Base-by-base conservation (phyloP, 2,329 filamentous ascomycete genomes). In the Trichoderma koningiopsis region DNA sequence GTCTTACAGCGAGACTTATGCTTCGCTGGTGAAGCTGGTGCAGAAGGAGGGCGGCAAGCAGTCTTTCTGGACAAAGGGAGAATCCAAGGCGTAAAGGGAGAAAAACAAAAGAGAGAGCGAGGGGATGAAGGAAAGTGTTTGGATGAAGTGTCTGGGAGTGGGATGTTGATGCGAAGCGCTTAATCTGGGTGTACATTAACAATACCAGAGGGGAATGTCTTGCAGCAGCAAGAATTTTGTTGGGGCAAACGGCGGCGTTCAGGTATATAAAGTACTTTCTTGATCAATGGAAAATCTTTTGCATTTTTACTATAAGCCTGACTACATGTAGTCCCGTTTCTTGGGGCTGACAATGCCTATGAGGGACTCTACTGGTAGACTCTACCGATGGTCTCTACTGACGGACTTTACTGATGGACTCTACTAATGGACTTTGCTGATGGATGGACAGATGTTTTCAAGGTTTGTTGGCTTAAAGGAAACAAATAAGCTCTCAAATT, bases 31-130 rank as follows among this genome's bases (percentile, higher is more conserved):
- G 73, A 91, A 91, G 84, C 82, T 89, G 61, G 85, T 88, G 68
- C 85, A 90, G 82, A 91, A 91, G 83, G 87, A 91, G 83, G 83
- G 83, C 75, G 80, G 81, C 73, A 88, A 86, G 81, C 86, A 89
- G 81, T 81, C 81, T 71, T 84, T 84, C 76, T 83, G 83, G 81
- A 80, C 79, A 72, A 81, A 80, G 74, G 77, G 80, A 57, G 79
- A 80, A 71, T 77, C 76, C 16, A 77, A 74, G 71, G 76, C 75
- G 40, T 73, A 64, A 71, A 29, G 19, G 2, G 19, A 27, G 2
- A 37, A 5, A 24, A 47, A 22, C 49, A 40, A 33, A 24, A 16
- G 31, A 66, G 13, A 49, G 57, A 24, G 22, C 11, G 43, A 60
- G 31, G 31, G 14, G 40, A 19, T 43, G 19, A 40, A 43, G 16